Evolutionary conservation across 2,329 filamentous ascomycete species (phyloP).

Genomic region (Hypocreales sp.): DNA sequence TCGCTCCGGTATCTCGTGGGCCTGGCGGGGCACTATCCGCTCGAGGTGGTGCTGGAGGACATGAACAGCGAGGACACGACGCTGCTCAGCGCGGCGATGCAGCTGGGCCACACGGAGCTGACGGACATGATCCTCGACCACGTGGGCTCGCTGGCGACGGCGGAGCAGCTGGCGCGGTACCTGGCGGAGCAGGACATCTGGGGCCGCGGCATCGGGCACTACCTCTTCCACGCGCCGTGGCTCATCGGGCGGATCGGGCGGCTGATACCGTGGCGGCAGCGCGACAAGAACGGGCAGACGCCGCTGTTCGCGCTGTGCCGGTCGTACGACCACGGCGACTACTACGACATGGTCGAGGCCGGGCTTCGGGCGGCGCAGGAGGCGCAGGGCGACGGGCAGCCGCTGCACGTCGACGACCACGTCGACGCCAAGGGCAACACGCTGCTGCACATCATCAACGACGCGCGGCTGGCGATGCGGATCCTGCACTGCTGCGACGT

Average conservation of each 20-base stretch:
- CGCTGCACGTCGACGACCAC: conserved; percentile 85
- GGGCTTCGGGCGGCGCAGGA: conserved; percentile 60
- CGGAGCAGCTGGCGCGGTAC: conserved; percentile 48
- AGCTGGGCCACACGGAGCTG: conserved; percentile 60
- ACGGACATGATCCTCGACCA: conserved; percentile 64
- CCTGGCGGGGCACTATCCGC: conserved; percentile 59
- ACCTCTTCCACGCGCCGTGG: conserved; percentile 79
- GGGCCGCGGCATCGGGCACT: conserved; percentile 86
- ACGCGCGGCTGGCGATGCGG: conserved; percentile 57
- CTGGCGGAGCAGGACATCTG: conserved; percentile 63
- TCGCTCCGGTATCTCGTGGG: conserved; percentile 68
- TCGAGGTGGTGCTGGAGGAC: conserved; percentile 60
- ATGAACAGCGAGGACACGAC: conserved; percentile 83
- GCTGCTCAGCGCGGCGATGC: conserved; percentile 76
- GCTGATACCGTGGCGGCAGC: conserved; percentile 74
- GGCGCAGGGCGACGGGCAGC: conserved; percentile 60
- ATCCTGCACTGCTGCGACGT: conserved; percentile 77
- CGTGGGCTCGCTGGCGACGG: conserved; percentile 40
- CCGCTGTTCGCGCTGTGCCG: conserved; percentile 88
- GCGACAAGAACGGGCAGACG: conserved; percentile 95
- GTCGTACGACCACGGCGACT: conserved; percentile 85
- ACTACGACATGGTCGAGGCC: conserved; percentile 72
- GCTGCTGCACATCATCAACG: conserved; percentile 86
- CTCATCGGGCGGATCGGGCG: conserved; percentile 65
- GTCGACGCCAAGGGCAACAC: conserved; percentile 89